A percentile compares a stretch with the other conserved stretches of the same genome.
Conservation (phyloP, 2,329 filamentous ascomycete genomes). For the Capronia americana region DNA sequence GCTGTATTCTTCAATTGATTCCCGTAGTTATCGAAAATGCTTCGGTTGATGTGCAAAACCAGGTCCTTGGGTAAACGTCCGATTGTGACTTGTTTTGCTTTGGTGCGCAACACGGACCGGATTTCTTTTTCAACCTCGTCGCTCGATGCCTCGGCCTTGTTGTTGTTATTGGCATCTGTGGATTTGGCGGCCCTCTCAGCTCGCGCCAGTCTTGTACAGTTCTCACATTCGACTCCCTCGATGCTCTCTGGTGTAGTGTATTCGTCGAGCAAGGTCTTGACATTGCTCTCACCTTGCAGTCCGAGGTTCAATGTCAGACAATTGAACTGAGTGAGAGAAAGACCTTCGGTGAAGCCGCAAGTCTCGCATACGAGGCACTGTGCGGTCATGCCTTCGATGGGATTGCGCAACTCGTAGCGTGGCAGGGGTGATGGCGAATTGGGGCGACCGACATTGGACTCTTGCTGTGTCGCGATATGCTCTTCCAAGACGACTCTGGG, state of each 20-base stretch:
- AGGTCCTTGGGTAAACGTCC: slow-evolving; percentile 81
- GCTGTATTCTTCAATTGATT: slow-evolving; percentile 83
- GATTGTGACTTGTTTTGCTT: slow-evolving; percentile 87
- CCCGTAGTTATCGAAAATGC: slow-evolving; percentile 83
- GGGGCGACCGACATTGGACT: background rate
- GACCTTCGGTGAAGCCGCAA: slow-evolving; percentile 85
- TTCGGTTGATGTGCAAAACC: slow-evolving; percentile 87
- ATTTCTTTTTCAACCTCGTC: slow-evolving; percentile 46
- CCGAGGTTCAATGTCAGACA: slow-evolving; percentile 87
- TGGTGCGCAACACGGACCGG: slow-evolving; percentile 76
- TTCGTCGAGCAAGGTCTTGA: slow-evolving; percentile 80
- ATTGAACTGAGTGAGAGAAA: slow-evolving; percentile 92
- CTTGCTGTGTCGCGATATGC: background rate
- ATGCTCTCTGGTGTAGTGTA: slow-evolving; percentile 87
- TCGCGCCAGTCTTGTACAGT: slow-evolving; percentile 68
- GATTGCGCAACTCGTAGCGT: slow-evolving; percentile 64
- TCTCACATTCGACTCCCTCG: slow-evolving; percentile 86
- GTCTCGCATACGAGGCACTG: slow-evolving; percentile 86
- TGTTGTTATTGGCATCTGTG: background rate
- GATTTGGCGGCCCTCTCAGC: slow-evolving; percentile 3
- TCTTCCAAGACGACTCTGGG: background rate
- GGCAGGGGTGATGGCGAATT: slow-evolving; percentile 16
- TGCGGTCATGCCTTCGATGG: slow-evolving; percentile 83
- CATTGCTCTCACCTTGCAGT: slow-evolving; percentile 67
- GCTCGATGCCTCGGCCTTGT: slow-evolving; percentile 45